Evolutionary conservation across 148 eudicot genomes (phyloP).

Genomic region (Tetragonia tetragonoides): DNA sequence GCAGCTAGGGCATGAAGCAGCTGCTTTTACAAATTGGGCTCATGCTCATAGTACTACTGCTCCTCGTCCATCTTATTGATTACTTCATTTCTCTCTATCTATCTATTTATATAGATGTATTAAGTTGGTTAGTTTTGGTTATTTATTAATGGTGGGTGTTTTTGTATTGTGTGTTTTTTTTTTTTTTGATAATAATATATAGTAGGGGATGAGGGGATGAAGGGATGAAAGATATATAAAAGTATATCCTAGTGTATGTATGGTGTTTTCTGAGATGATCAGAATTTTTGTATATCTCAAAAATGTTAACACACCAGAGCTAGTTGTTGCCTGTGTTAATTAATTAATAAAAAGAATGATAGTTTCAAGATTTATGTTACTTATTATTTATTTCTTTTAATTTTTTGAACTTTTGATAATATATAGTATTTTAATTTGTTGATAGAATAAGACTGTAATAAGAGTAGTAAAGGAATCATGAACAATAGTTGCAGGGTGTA

Average conservation of each 20-base stretch:
- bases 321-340: too few relatives aligned
- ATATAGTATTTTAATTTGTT: not conserved
- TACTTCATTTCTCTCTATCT: too few relatives aligned
- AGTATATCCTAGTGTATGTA: too few relatives aligned
- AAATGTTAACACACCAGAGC: not conserved
- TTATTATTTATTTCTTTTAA: too few relatives aligned
- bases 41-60: not conserved
- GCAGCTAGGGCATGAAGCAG: constrained; percentile 27
- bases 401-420: not conserved
- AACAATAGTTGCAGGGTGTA: not conserved
- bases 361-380: not conserved
- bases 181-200: too few relatives aligned
- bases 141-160: too few relatives aligned
- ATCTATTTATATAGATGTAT: too few relatives aligned
- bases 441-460: not conserved
- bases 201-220: not conserved
- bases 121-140: too few relatives aligned
- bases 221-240: not conserved
- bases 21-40: constrained; percentile 16
- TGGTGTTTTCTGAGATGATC: too few relatives aligned
- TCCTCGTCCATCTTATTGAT: constrained; percentile 15
- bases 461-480: too few relatives aligned
- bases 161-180: too few relatives aligned
- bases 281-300: not conserved
- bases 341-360: not conserved